These are phyloP conservation scores for Eustoma russellianum DNA, from an alignment of 257 asterid genomes.

Conservation along the genomic window DNA sequence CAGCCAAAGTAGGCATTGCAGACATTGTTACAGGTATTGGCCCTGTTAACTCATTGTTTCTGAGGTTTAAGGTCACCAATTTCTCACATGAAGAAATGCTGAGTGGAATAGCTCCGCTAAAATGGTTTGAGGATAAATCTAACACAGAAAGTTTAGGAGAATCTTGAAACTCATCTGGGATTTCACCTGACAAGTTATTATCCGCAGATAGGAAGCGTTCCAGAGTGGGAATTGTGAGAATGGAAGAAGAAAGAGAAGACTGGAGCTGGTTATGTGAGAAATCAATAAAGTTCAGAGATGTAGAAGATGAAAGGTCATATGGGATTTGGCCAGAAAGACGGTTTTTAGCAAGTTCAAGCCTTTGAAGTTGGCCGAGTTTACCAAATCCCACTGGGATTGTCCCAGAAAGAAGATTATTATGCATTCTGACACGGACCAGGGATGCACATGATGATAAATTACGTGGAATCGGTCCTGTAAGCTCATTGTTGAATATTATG, in stretches of 20 bases:
- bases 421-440: conserved; percentile 34
- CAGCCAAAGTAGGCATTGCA: conserved; percentile 35
- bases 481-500: conserved; percentile 31
- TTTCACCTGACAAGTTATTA: conserved; percentile 27
- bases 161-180: conserved; percentile 35
- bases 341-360: conserved; percentile 37
- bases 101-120: conserved; percentile 32
- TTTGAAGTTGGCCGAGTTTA: conserved; percentile 19
- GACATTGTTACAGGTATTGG: conserved; percentile 37
- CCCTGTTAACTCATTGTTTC: conserved; percentile 28
- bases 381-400: conserved; percentile 39
- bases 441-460: conserved; percentile 23
- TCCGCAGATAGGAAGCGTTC: conserved; percentile 30
- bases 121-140: conserved; percentile 32
- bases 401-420: conserved; percentile 33
- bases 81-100: conserved; percentile 34
- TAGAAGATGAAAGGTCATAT: conserved; percentile 28
- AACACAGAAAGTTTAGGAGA: conserved; percentile 24
- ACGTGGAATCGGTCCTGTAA: conserved; percentile 35
- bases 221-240: conserved; percentile 34
- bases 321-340: conserved; percentile 42
- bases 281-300: conserved; percentile 36
- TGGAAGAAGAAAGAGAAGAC: conserved; percentile 25
- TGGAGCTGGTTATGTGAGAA: conserved; percentile 37
- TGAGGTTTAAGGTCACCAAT: conserved; percentile 26